These are phyloP conservation scores for Vigna mungo DNA, from an alignment of 306 rosid species.

Conservation along the genomic window DNA sequence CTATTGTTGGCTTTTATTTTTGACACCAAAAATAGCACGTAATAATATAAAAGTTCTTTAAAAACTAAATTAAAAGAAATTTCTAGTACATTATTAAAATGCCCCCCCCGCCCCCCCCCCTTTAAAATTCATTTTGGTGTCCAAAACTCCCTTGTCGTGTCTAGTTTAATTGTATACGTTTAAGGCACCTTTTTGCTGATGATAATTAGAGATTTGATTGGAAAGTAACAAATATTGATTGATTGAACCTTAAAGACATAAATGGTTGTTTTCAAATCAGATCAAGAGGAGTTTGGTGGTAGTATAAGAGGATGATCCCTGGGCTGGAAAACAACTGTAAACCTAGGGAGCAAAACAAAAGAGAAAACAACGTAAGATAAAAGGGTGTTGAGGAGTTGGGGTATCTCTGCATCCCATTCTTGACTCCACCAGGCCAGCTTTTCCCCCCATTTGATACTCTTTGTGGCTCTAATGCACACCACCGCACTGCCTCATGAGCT, in stretches of 20 bases:
- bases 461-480: not conserved
- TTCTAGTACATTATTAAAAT: not conserved
- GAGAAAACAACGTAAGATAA: not conserved
- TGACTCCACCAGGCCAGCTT: not conserved
- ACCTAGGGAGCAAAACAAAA: not conserved
- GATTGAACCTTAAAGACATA: not conserved
- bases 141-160: too few species aligned
- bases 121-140: too few species aligned
- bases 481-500: not conserved
- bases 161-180: too few species aligned
- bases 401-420: not conserved
- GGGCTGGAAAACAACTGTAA: not conserved
- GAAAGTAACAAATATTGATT: not conserved
- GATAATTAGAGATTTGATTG: too few species aligned
- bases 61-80: not conserved
- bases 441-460: not conserved
- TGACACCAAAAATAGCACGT: not conserved
- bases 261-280: conserved; percentile 3
- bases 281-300: not conserved
- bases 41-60: not conserved
- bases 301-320: not conserved
- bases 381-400: too few species aligned
- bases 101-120: too few species aligned
- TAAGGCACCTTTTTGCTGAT: too few species aligned
- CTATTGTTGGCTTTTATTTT: not conserved